phyloP scores from a whole-genome alignment of 805 yeast genomes.

The Blastobotrys robertii region DNA sequence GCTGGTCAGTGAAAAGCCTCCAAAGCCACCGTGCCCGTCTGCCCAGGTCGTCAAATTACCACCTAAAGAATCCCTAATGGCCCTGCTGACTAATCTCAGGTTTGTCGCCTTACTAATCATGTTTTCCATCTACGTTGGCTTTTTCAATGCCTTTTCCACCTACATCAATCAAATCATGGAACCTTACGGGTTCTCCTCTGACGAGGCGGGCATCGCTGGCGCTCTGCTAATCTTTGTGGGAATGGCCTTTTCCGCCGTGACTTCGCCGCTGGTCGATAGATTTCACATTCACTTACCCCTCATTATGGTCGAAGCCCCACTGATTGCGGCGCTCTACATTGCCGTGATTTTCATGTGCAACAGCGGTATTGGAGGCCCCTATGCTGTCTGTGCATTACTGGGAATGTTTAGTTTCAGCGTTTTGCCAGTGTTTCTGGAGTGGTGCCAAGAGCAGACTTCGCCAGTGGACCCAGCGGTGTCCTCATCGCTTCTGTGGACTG shows the following conservation, averaged over 20 bases:
- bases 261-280: constrained; percentile 24
- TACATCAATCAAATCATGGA: constrained; percentile 24
- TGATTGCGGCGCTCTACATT: constrained; percentile 23
- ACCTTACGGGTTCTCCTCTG: constrained; percentile 26
- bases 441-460: constrained; percentile 26
- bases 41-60: constrained; percentile 20
- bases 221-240: constrained; percentile 25
- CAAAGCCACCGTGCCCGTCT: constrained; percentile 26
- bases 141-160: constrained; percentile 26
- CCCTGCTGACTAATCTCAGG: constrained; percentile 9
- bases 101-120: constrained; percentile 15
- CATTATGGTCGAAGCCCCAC: constrained; percentile 21
- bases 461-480: constrained; percentile 26
- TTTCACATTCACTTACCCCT: constrained; percentile 17
- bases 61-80: constrained; percentile 14
- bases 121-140: constrained; percentile 26
- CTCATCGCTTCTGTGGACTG: constrained; percentile 24
- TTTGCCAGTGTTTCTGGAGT: constrained; percentile 24
- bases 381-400: constrained; percentile 21
- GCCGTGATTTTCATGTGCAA: constrained; percentile 24
- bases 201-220: constrained; percentile 27
- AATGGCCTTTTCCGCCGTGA: constrained; percentile 21
- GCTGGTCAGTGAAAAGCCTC: constrained; percentile 19
- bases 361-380: constrained; percentile 24
- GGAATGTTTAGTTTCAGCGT: constrained; percentile 26